Base-by-base conservation (phyloP, 306 rosid genomes). In the Quercus parvula region DNA sequence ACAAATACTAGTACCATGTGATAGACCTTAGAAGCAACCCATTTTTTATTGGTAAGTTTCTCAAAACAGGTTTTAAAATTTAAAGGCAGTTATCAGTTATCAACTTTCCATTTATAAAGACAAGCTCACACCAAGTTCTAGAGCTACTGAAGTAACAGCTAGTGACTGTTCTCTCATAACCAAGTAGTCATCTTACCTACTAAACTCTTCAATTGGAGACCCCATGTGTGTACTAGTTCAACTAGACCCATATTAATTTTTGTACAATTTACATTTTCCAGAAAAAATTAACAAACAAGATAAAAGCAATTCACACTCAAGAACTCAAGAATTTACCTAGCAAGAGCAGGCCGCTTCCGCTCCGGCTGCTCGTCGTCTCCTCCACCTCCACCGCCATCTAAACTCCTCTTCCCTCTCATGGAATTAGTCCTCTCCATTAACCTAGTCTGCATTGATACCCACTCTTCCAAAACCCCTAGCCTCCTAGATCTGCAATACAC, bases 321-420 rank as follows among this genome's bases (percentile, higher is more conserved):
- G 0, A 30, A 18, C 19, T 15, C 68, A 75, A 33, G 49, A 80
- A 78, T 79, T 67, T 73, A 93, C 99, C 98, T 96, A 66, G 99
- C 99, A 55, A 96, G 89, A 80, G 98, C 99, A 2, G 99, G 99
- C 71, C 98, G 88, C 87, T 96, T 96, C 44, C 97, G 81, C 89
- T 96, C 98, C 19, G 92, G 94, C 82, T 91, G 97, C 30, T 96
- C 99, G 70, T 91, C 99, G 38, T 90, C 99, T 46, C 27, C 72
- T 35, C 54, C 46, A 41, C 51, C 64, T 58, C 15, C 72, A 33
- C 91, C 99, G 41, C 83, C 88, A 30, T 96, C 99, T 77, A 90
- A 77, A 8, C 81, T 22, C 81, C 99, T 91, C 86, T 93, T 95
- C 20, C 91, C 99, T 88, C 84, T 83, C 85, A 84, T 79, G 61